Conservation (phyloP, 2,329 filamentous ascomycete genomes). For the Esteya vermicola region DNA sequence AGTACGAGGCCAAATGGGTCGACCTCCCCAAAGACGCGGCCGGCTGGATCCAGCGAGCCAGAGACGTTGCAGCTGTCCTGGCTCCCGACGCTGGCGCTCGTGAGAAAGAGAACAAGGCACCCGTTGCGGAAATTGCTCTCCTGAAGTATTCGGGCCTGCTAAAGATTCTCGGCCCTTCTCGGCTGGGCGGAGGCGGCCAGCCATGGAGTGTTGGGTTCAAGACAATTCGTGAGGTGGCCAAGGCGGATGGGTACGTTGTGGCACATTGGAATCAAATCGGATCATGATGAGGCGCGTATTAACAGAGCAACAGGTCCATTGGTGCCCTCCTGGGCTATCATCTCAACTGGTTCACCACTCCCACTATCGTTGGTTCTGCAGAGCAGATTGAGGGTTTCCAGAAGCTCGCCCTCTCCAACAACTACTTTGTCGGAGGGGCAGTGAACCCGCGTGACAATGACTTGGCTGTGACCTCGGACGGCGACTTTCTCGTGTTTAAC, state of each 20-base stretch:
- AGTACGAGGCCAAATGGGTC: slow-evolving; percentile 22
- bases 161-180: slow-evolving; percentile 22
- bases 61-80: slow-evolving; percentile 22
- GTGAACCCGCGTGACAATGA: slow-evolving; percentile 53
- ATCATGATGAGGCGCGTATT: background rate
- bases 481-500: slow-evolving; percentile 41
- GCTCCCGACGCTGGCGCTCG: slow-evolving; percentile 18
- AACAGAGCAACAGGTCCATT: slow-evolving; percentile 27
- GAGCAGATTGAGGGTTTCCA: slow-evolving; percentile 44
- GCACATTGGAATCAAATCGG: background rate
- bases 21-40: slow-evolving; percentile 16
- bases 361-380: slow-evolving; percentile 42
- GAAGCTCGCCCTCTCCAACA: slow-evolving; percentile 44
- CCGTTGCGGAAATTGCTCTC: slow-evolving; percentile 23
- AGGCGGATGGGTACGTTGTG: slow-evolving; percentile 41
- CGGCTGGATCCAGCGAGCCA: slow-evolving; percentile 24
- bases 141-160: slow-evolving; percentile 26
- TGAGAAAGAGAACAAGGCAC: slow-evolving; percentile 25
- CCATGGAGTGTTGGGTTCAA: slow-evolving; percentile 39
- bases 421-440: slow-evolving; percentile 51
- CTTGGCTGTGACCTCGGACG: slow-evolving; percentile 38
- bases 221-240: slow-evolving; percentile 46
- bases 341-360: slow-evolving; percentile 47
- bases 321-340: slow-evolving; percentile 55
- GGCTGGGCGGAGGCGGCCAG: slow-evolving; percentile 28